These are phyloP conservation scores for Boletus rubescentipes DNA, from an alignment of 768 basidiomycete genomes.

Conservation along the genomic window DNA sequence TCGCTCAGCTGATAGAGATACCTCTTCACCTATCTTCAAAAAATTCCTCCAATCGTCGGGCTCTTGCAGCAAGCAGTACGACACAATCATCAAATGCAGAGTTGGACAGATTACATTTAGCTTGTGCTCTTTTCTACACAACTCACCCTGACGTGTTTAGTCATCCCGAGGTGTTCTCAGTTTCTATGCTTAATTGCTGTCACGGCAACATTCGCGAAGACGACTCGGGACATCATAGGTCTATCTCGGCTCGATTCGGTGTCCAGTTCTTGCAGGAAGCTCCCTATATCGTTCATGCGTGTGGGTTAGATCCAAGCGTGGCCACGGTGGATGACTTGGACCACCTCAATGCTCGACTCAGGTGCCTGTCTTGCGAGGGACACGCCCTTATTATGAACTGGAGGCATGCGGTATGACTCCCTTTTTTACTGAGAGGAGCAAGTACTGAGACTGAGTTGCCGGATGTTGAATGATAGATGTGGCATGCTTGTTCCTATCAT, in stretches of 20 bases:
- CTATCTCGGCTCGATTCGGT: not conserved
- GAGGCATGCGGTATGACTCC: constrained; percentile 7
- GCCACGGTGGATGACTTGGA: constrained; percentile 13
- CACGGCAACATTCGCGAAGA: not conserved
- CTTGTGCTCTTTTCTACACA: constrained; percentile 6
- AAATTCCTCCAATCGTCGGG: not conserved
- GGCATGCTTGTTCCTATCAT: not conserved
- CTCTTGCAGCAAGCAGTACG: not conserved
- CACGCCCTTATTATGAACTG: not conserved
- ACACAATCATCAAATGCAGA: not conserved
- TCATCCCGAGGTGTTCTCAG: not conserved
- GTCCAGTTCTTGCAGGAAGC: constrained; percentile 6
- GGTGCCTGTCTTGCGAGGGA: not conserved
- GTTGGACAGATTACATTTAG: not conserved
- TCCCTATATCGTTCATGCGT: constrained; percentile 4
- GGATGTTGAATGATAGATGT: not conserved
- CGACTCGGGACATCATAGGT: not conserved
- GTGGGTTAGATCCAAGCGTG: constrained; percentile 7
- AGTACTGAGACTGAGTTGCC: too few relatives aligned
- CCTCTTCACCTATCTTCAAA: not conserved
- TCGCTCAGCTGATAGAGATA: constrained; percentile 1
- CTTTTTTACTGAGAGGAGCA: not conserved
- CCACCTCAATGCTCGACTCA: constrained; percentile 11
- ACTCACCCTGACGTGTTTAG: not conserved
- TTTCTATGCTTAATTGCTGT: not conserved